A percentile compares a stretch with the other conserved stretches of the same genome.
Conservation (phyloP, 305 asterid genomes). For the Striga hermonthica region DNA sequence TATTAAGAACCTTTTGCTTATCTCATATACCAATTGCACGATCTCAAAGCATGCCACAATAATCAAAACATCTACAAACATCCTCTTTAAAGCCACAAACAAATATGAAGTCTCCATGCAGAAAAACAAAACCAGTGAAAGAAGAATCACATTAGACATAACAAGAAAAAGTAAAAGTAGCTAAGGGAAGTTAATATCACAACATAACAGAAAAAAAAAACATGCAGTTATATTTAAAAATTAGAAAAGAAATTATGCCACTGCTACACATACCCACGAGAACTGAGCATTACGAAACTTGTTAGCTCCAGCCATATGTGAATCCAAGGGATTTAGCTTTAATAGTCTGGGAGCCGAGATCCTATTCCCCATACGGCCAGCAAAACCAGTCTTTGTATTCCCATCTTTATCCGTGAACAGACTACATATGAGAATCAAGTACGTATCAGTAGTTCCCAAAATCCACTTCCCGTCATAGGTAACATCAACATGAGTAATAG, state of each 20-base stretch:
- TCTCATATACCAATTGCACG: slow-evolving; percentile 22
- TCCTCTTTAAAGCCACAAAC: slow-evolving; percentile 5
- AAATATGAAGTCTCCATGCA: not conserved
- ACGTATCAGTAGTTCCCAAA: slow-evolving; percentile 87
- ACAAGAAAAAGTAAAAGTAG: not conserved
- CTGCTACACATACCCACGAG: slow-evolving; percentile 81
- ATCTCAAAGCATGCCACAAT: not conserved
- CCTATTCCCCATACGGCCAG: slow-evolving; percentile 92
- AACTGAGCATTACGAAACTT: slow-evolving; percentile 92
- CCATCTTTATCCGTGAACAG: slow-evolving; percentile 88
- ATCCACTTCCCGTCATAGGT: slow-evolving; percentile 98
- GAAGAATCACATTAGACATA: not conserved
- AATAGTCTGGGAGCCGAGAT: slow-evolving; percentile 89
- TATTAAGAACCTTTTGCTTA: not conserved
- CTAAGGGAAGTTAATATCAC: not conserved
- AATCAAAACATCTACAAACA: not conserved
- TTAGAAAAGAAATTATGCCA: slow-evolving; percentile 18
- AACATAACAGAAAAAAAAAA: not conserved
- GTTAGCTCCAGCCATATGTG: slow-evolving; percentile 85
- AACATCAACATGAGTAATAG: slow-evolving; percentile 95
- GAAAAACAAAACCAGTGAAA: not conserved
- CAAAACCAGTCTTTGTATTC: slow-evolving; percentile 72
- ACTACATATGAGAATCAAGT: slow-evolving; percentile 82
- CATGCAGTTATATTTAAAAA: slow-evolving; percentile 19
- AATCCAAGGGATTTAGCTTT: slow-evolving; percentile 80